Evolutionary conservation across 495 filamentous ascomycete genomes (phyloP).

Genomic region (Penicillium canariense): DNA sequence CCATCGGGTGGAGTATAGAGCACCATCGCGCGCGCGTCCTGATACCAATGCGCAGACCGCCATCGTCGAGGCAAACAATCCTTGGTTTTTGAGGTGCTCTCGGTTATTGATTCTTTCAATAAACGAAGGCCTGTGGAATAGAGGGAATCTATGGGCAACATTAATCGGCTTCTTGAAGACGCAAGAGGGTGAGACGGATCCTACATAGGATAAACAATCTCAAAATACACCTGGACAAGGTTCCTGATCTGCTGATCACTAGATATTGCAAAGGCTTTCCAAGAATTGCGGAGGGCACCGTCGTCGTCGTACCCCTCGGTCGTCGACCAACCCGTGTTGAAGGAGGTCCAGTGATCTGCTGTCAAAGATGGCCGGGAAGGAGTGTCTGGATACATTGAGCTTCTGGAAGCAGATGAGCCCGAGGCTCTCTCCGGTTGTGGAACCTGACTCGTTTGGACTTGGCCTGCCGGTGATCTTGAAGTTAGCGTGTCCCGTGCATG

Average conservation of each 20-base stretch:
- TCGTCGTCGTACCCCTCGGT: constrained; percentile 28
- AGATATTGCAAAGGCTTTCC: constrained; percentile 32
- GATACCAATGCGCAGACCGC: constrained; percentile 48
- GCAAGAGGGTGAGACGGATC: neutral
- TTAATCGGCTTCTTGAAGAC: constrained; percentile 3
- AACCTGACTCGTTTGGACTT: neutral
- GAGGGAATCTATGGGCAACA: constrained; percentile 36
- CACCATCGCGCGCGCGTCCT: constrained; percentile 46
- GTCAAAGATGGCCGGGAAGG: constrained; percentile 15
- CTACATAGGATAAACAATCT: constrained; percentile 41
- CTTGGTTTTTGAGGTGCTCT: constrained; percentile 40
- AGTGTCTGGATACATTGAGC: constrained; percentile 18
- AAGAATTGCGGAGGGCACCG: constrained; percentile 27
- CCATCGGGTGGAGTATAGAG: constrained; percentile 32
- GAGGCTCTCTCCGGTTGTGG: constrained; percentile 13
- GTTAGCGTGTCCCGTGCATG: constrained; percentile 11
- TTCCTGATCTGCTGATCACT: constrained; percentile 29
- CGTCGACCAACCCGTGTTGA: constrained; percentile 20
- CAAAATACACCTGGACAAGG: constrained; percentile 44
- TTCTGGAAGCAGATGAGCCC: constrained; percentile 21
- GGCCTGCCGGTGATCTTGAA: constrained; percentile 3
- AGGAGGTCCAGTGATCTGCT: constrained; percentile 26
- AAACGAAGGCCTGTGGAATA: constrained; percentile 47
- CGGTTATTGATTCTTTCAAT: constrained; percentile 32
- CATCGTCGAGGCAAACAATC: constrained; percentile 49